Percentiles rank a stretch among this genome's conserved stretches.
Conservation (phyloP, 2,329 filamentous ascomycete species). For the Curvularia eragrostidis region DNA sequence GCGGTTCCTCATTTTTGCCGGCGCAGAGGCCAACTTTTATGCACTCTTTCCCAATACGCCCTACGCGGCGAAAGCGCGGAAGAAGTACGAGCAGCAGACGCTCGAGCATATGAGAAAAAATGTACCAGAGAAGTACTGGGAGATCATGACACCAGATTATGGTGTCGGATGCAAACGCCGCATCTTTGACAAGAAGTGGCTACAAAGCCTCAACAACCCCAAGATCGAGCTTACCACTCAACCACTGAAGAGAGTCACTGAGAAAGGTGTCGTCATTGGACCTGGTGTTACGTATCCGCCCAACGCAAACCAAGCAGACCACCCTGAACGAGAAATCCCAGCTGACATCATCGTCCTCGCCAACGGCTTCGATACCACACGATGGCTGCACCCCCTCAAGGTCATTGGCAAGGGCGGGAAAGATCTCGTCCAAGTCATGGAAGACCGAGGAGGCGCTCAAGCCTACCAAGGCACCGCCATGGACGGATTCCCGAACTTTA, state of each 20-base stretch:
- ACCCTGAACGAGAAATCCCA: constrained; percentile 53
- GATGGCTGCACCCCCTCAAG: constrained; percentile 61
- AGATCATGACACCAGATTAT: constrained; percentile 68
- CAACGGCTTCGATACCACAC: constrained; percentile 66
- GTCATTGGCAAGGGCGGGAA: constrained; percentile 60
- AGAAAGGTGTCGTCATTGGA: constrained; percentile 59
- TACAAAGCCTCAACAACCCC: constrained; percentile 58
- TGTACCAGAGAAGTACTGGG: constrained; percentile 66
- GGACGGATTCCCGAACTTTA: constrained; percentile 67
- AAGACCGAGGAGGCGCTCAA: constrained; percentile 64
- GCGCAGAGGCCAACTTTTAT: constrained; percentile 55
- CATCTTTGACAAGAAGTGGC: constrained; percentile 65
- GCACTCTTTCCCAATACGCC: constrained; percentile 55
- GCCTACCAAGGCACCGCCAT: constrained; percentile 67
- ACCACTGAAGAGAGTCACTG: constrained; percentile 57
- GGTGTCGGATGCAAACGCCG: constrained; percentile 69
- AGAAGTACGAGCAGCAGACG: constrained; percentile 52
- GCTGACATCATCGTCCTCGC: constrained; percentile 68
- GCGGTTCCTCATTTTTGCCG: constrained; percentile 55
- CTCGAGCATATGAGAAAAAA: constrained; percentile 56
- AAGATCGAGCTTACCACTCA: constrained; percentile 64
- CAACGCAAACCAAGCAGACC: constrained; percentile 42
- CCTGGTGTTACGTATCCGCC: constrained; percentile 57
- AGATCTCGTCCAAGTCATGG: constrained; percentile 63
- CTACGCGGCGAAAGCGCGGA: constrained; percentile 50